Evolutionary conservation across 352 stramenopile genomes (phyloP), one percentile per base, ranked within the genome.

Genomic region (Globisporangium acanthophoron): DNA sequence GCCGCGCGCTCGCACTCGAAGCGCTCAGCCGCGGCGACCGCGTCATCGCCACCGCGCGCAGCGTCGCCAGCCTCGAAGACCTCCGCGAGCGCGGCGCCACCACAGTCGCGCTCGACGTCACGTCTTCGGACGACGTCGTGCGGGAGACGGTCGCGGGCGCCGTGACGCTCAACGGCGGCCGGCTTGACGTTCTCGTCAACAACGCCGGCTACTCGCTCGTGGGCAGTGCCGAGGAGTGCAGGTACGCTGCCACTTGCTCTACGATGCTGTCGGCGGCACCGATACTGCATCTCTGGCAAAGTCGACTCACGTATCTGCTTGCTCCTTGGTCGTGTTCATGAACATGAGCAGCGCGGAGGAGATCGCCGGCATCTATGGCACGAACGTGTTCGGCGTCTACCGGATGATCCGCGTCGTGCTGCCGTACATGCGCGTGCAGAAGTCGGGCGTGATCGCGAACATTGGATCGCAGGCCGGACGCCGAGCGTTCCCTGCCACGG

Each of bases 151-250:
- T 69, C n/a, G 54, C 53, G 7, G n/a, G 58, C 0, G 64, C 67
- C 18, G 35, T 65, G 18, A 57, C 29, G 2, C 52, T 58, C 44
- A 66, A 69, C 39, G 65, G 65, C 20, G 37, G 37, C 13, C 52
- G 52, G 5, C 69, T 82, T 58, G 71, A 77, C 59, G 55, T 80
- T 12, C 55, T 82, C n/a, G 69, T 79, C 9, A 79, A 82, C 56
- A 82, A 82, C 60, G 70, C 70, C 20, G 70, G 66, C 20, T 76
- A 81, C 46, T 51, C 69, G 31, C 62, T 77, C 27, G 52, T 69
- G 52, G 73, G 70, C 3, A 64, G 61, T 8, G 65, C 74, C n/a
- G 44, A 49, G 12, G 44, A 49, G 44, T 49, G n/a, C 15, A 43
- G 37, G 37, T 43, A 5, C 37, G 37, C 37, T 43, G 12, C 37